Evolutionary conservation across 371 early-diverging fungal species (phyloP).

Genomic region (Mortierella sp.): DNA sequence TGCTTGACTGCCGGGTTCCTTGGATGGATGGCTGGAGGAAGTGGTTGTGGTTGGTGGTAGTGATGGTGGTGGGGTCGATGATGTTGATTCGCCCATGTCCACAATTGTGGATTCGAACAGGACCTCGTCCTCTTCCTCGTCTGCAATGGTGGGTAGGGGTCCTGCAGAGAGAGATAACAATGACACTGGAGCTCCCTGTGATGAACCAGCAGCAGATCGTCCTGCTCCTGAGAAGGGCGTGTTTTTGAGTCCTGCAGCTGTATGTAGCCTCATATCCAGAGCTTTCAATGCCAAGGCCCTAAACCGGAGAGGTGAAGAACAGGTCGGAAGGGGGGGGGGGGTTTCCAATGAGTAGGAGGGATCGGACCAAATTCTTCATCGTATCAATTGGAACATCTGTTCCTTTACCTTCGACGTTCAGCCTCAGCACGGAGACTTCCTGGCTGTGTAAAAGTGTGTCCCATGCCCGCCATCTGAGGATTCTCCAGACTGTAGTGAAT

Average conservation of each 20-base stretch:
- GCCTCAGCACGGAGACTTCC: constrained; percentile 73
- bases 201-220: constrained; percentile 15
- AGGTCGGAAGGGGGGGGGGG: no score
- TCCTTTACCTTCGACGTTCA: constrained; percentile 69
- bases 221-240: constrained; percentile 23
- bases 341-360: no score
- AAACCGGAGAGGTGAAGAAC: no score
- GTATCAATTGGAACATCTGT: no score
- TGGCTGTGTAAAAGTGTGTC: constrained; percentile 58
- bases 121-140: constrained; percentile 16
- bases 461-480: constrained; percentile 52
- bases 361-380: no score
- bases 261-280: constrained; percentile 67
- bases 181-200: constrained; percentile 9
- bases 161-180: constrained; percentile 16
- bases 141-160: constrained; percentile 5
- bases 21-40: no score
- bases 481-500: constrained; percentile 62
- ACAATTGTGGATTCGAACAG: constrained; percentile 20
- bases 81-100: constrained; percentile 6
- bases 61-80: no score
- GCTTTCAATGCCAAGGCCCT: constrained; percentile 74
- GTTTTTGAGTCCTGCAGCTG: constrained; percentile 41
- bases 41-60: no score
- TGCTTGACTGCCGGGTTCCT: not conserved